Evolutionary conservation across 1,284 basidiomycete species (phyloP).

Genomic region (Lentinula novae-zelandiae): DNA sequence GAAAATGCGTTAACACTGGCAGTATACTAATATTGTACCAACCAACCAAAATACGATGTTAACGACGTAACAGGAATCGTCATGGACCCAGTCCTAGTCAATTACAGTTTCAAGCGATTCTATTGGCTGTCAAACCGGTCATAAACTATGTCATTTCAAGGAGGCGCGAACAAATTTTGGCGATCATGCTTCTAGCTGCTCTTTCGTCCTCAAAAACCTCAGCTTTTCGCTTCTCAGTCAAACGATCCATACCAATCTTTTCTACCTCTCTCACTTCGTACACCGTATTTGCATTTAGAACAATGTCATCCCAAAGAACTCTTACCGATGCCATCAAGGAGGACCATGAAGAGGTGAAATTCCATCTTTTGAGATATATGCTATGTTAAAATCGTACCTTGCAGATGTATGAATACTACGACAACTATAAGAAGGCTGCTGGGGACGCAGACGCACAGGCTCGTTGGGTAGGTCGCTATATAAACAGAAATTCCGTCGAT

Average conservation of each 20-base stretch:
- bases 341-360: constrained; percentile 40
- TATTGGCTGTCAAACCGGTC: too few species aligned
- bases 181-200: neutral
- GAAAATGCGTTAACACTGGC: too few species aligned
- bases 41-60: too few species aligned
- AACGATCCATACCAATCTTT: neutral
- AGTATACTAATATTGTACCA: too few species aligned
- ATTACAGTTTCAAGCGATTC: too few species aligned
- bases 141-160: neutral
- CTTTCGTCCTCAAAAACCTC: constrained; percentile 9
- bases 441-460: constrained; percentile 45
- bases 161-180: neutral
- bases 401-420: constrained; percentile 55
- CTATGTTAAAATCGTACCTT: neutral
- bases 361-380: too few species aligned
- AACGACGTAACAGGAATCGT: too few species aligned
- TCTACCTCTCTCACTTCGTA: neutral
- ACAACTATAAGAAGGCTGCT: constrained; percentile 41
- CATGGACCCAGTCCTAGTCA: too few species aligned
- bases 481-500: neutral
- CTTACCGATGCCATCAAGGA: constrained; percentile 40
- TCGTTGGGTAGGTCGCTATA: constrained; percentile 31
- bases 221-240: neutral
- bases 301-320: constrained; percentile 15
- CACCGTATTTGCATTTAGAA: neutral